A percentile compares a stretch with the other conserved stretches of the same genome.
phyloP scores from a whole-genome alignment of 1,139 yeast genomes.

The Entelexis paramagnoliae region DNA sequence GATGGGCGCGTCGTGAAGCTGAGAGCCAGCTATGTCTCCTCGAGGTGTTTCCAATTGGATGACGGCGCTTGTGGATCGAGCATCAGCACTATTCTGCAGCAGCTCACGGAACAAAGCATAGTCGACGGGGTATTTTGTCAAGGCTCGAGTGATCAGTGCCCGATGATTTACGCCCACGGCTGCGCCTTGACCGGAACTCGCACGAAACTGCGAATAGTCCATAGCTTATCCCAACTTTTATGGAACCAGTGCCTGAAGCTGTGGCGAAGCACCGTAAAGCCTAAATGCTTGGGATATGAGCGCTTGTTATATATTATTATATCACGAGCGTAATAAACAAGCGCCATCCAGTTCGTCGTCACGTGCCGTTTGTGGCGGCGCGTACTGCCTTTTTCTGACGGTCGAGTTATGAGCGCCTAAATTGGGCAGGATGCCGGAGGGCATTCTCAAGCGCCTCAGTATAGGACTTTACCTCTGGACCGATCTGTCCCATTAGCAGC shows the following conservation, averaged over 20 bases:
- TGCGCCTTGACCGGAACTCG: slow-evolving; percentile 7
- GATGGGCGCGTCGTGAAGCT: slow-evolving; percentile 28
- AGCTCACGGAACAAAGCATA: slow-evolving; percentile 36
- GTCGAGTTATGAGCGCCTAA: neutral
- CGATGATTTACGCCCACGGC: slow-evolving; percentile 36
- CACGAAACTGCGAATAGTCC: slow-evolving; percentile 20
- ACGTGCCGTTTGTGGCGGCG: neutral
- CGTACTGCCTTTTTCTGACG: neutral
- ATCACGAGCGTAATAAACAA: neutral
- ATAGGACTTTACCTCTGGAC: neutral
- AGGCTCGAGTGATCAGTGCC: slow-evolving; percentile 36
- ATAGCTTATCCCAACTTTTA: neutral
- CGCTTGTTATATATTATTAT: too few relatives aligned
- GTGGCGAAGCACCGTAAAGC: too few relatives aligned
- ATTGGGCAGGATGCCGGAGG: slow-evolving; percentile 1
- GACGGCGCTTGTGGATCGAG: slow-evolving; percentile 32
- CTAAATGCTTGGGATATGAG: too few relatives aligned
- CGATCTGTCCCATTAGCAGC: slow-evolving; percentile 5
- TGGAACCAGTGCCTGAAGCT: neutral
- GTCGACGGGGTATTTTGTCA: slow-evolving; percentile 37
- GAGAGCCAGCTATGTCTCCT: slow-evolving; percentile 19
- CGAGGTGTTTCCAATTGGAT: slow-evolving; percentile 27
- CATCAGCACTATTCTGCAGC: slow-evolving; percentile 37
- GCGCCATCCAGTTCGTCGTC: neutral
- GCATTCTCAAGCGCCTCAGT: neutral